Percentiles rank a stretch among this genome's conserved stretches.
phyloP scores from a whole-genome alignment of 306 rosid species.

The Senna siamea region DNA sequence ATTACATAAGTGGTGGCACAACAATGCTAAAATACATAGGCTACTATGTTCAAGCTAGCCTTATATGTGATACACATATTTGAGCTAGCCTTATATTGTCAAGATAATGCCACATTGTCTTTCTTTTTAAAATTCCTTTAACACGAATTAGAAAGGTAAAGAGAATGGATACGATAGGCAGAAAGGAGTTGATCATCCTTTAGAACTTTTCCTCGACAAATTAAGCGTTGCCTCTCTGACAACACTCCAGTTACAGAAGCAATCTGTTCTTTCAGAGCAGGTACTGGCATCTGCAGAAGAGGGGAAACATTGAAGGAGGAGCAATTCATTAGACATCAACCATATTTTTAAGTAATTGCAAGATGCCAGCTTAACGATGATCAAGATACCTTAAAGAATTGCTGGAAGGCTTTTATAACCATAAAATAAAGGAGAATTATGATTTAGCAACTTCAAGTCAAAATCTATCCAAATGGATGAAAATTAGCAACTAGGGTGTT shows the following conservation, averaged over 20 bases:
- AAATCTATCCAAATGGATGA: not conserved
- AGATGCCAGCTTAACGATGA: constrained; percentile 16
- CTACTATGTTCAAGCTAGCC: not conserved
- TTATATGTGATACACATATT: no score
- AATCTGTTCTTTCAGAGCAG: constrained; percentile 61
- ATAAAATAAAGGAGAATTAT: constrained; percentile 8
- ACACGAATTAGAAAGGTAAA: constrained; percentile 35
- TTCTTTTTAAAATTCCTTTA: constrained; percentile 20
- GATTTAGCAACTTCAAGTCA: not conserved
- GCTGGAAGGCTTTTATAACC: constrained; percentile 5
- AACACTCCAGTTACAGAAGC: constrained; percentile 62
- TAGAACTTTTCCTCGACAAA: constrained; percentile 59
- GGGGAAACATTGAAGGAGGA: constrained; percentile 21
- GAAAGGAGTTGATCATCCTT: constrained; percentile 64
- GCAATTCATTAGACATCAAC: constrained; percentile 15
- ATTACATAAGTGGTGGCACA: not conserved
- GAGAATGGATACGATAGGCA: constrained; percentile 61
- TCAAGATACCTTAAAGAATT: constrained; percentile 35
- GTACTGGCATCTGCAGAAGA: constrained; percentile 82
- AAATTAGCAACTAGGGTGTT: not conserved
- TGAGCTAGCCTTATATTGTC: not conserved
- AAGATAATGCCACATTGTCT: constrained; percentile 24
- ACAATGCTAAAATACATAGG: not conserved
- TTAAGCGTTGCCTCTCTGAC: constrained; percentile 57
- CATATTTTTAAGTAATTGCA: constrained; percentile 16